Evolutionary conservation across 208 protist species (phyloP), one percentile per base, ranked within the genome.

Genomic region (Eutreptiella sp.): DNA sequence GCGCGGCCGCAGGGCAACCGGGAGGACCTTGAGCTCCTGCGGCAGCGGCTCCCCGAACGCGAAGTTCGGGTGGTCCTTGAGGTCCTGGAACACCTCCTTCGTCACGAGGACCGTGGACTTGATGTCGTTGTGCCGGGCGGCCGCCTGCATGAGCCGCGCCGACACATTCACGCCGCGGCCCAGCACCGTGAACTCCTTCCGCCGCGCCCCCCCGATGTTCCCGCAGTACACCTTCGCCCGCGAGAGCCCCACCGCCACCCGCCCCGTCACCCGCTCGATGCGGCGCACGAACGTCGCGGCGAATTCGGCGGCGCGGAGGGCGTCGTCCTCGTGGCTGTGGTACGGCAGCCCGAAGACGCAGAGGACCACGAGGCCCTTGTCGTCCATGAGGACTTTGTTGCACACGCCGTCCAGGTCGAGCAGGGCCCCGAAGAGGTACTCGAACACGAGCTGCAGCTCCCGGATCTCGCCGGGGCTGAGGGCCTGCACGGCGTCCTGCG

Each of bases 101-200:
- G n/a, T n/a, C n/a, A n/a, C n/a, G n/a, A n/a, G n/a, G n/a, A n/a
- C n/a, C n/a, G n/a, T n/a, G n/a, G n/a, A n/a, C n/a, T n/a, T n/a
- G n/a, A n/a, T n/a, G n/a, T n/a, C n/a, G n/a, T n/a, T n/a, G n/a
- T n/a, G n/a, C n/a, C n/a, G 14, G 26, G 5, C n/a, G n/a, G n/a
- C n/a, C n/a, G n/a, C n/a, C 29, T 53, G 26, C 68, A 74, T 74
- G 4, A 75, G 58, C 19, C 70, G 16, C n/a, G 70, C 33, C 28
- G 64, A 33, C 32, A 75, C 32, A 33, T 75, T 75, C n/a, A 75
- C 70, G 24, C 35, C 39, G 32, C 79, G 66, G 5, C 70, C 70
- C n/a, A 75, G 47, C 21, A 75, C 66, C 21, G 72, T 72, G 35
- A 79, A 75, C 67, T 75, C 70, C 11, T 50, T 31, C 11, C 72